Base-by-base conservation (phyloP, 179 eudicot species). In the Amaranthus tricolor region DNA sequence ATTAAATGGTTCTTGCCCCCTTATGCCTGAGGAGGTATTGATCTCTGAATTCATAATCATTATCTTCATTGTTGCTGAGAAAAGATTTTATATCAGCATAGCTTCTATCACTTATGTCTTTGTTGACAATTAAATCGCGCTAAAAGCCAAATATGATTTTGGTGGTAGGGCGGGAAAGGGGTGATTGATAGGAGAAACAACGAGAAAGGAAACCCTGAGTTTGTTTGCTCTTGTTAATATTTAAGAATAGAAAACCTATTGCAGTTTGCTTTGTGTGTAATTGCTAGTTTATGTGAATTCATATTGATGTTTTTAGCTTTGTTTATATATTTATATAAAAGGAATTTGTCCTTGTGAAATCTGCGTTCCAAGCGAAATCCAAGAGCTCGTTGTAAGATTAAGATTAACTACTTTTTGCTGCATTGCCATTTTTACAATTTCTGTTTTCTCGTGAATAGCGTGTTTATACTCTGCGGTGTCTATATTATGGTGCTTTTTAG, bases 1-100 rank as follows among this genome's bases (percentile, higher is more conserved):
- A 76, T 31, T 74, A 19, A 88, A 93, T 76, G 99, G 98, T 56
- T 89, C 91, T n/a, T 95, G 99, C 75, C 98, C 97, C 60, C 90
- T 95, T 70, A 90, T 90, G 95, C 99, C 99, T 17, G 97, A 95
- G 88, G 97, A 95, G 90, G 99, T 95, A 93, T 40, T 16, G 62
- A 58, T 60, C 45, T 50, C 24, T 80, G 66, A 10, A 72, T 15
- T 66, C 57, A 15, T 43, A 7, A 10, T 77, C 19, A 53, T 16
- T 52, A 55, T 70, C 67, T 8, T 31, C 40, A 31, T 31, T 31
- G 40, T 31, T 2, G 40, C 40, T 31, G 40, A 31, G 40, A 31
- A 31, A 31, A 31, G 3, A 31, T 68, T 76, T 45, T 15, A 52
- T 52, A 62, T 62, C 49, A 3, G 56, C 56, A 17, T 69, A 17